Base-by-base conservation (phyloP, 176 grass and related monocot genomes). In the Guadua angustifolia region DNA sequence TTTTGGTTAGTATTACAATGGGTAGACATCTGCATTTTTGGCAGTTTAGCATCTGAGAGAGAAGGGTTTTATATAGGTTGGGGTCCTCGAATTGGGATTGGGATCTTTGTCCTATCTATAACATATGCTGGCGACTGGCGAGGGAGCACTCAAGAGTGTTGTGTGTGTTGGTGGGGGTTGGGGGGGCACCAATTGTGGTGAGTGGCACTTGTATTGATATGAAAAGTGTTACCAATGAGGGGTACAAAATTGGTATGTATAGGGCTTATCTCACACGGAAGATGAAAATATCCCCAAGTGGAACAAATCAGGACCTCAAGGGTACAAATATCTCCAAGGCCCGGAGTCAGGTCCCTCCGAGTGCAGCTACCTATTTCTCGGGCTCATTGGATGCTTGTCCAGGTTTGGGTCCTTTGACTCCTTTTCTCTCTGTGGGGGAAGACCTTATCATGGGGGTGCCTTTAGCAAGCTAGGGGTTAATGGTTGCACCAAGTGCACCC, bases 361-460 rank as follows among this genome's bases (percentile, higher is more conserved):
- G 71, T 74, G 8, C 49, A 55, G 29, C 9, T 8, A 11, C 17
- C 25, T 74, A 16, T 21, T 33, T 66, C 33, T 58, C 32, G 17
- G 73, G 36, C 40, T 75, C 35, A 44, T 44, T 61, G 8, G n/a
- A 61, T 60, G 53, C 56, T 61, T 77, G 74, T 61, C n/a, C 15
- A 40, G 19, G 18, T 75, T 75, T 75, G 21, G 21, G 11, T 58
- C 72, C 7, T 77, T 60, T 17, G n/a, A 44, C 13, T 44, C n/a
- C 15, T 39, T 19, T 19, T 19, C 26, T 66, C n/a, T 61, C 22
- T 12, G 29, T 6, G 24, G 33, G 18, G 16, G 4, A 77, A 60
- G 10, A 25, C 12, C n/a, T 43, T 43, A 61, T 13, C n/a, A 6
- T 57, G 4, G 73, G 40, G 35, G 21, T 53, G 2, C 33, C 52